Conservation (phyloP, 805 yeast genomes). For the Yarrowia deformans region DNA sequence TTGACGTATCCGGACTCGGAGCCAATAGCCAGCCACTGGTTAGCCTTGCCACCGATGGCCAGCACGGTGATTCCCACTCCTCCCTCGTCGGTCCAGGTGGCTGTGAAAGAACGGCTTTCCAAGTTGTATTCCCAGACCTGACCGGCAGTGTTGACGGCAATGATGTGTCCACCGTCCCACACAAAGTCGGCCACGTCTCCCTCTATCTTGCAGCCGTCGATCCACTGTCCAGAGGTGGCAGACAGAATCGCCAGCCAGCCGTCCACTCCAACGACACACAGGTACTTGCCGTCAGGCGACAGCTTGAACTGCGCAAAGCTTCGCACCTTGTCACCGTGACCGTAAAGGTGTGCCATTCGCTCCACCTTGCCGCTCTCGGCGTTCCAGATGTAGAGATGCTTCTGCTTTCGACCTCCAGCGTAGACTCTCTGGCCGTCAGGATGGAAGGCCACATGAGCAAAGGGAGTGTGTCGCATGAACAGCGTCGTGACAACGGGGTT, state of each 20-base stretch:
- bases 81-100: slow-evolving; percentile 84
- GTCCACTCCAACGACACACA: slow-evolving; percentile 80
- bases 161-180: slow-evolving; percentile 61
- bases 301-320: slow-evolving; percentile 86
- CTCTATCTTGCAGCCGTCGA: slow-evolving; percentile 85
- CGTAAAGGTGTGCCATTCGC: slow-evolving; percentile 87
- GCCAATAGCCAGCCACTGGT: slow-evolving; percentile 89
- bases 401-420: slow-evolving; percentile 85
- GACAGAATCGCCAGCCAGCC: slow-evolving; percentile 91
- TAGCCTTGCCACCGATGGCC: slow-evolving; percentile 71
- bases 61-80: slow-evolving; percentile 84
- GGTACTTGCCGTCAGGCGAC: slow-evolving; percentile 72
- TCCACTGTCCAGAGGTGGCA: slow-evolving; percentile 83
- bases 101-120: slow-evolving; percentile 57
- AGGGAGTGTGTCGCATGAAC: slow-evolving; percentile 78
- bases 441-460: slow-evolving; percentile 76
- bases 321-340: slow-evolving; percentile 84
- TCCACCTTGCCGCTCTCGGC: slow-evolving; percentile 75
- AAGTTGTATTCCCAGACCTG: slow-evolving; percentile 88
- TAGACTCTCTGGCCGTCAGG: slow-evolving; percentile 62
- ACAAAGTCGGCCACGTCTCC: slow-evolving; percentile 85
- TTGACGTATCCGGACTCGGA: slow-evolving; percentile 88
- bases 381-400: slow-evolving; percentile 93
- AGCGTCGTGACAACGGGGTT: slow-evolving; percentile 84
- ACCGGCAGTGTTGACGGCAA: slow-evolving; percentile 77